Base-by-base conservation (phyloP, 2,329 filamentous ascomycete genomes). In the Chaetomium strumarium region DNA sequence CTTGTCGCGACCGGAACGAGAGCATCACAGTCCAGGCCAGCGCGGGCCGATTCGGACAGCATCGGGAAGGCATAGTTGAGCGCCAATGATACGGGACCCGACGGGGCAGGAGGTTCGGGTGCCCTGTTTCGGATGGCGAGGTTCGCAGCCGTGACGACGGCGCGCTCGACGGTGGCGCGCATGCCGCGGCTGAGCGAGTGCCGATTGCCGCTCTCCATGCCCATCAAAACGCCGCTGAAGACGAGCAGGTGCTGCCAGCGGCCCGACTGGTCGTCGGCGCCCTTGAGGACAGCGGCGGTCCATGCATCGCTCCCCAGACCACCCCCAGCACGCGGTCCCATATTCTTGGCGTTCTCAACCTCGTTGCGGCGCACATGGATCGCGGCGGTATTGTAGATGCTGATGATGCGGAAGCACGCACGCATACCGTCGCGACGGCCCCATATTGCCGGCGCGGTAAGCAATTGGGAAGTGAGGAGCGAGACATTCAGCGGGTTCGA, bases 201-300 rank as follows among this genome's bases (percentile, higher is more conserved):
- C 42, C 82, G 72, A 38, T 84, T 78, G 55, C 80, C 76, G 14
- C 78, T 74, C 59, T 87, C 85, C 64, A 91, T 85, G 9, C 88
- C 90, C 64, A 92, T 78, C 53, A 96, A 70, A 19, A 95, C 73
- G 3, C 90, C 91, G 0, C 84, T 84, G 9, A 96, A 78, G 5
- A 91, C 78, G n/a, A 96, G 74, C 30, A 90, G 70, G 67, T 96
- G 90, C 67, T 90, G 85, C 90, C 90, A 96, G 63, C 88, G 75
- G 24, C 75, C 77, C 14, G 81, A 81, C 41, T 76, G 74, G 31
- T 76, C 77, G 49, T 84, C 80, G 10, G 78, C 74, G 34, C 80
- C 81, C 60, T 76, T 77, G 40, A 77, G 74, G 3, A 84, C 74
- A 1, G 78, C 78, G 17, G 75, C 72, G 9, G 78, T 71, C 80